These are phyloP conservation scores for Mortierella sp. DNA, from an alignment of 371 early-diverging fungal species.

Conservation along the genomic window DNA sequence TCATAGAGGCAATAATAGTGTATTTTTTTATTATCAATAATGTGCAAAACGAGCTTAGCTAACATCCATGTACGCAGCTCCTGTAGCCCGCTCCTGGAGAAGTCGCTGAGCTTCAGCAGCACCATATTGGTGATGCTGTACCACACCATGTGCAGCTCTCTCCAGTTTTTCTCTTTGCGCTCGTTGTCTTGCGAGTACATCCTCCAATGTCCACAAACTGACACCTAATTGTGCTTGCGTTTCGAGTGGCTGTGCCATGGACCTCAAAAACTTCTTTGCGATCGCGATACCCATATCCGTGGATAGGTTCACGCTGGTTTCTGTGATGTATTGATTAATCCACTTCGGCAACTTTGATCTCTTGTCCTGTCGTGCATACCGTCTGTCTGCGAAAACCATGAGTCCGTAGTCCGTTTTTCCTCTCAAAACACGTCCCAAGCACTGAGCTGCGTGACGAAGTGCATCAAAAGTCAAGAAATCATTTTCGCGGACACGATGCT, in stretches of 20 bases:
- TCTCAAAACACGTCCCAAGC: constrained; percentile 98
- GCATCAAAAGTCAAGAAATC: constrained; percentile 99
- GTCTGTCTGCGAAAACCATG: constrained; percentile 99
- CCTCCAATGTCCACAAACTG: constrained; percentile 72
- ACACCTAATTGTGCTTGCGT: constrained; percentile 69
- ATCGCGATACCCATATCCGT: constrained; percentile 98
- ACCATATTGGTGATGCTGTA: constrained; percentile 33
- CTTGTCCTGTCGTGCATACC: constrained; percentile 97
- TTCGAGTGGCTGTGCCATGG: constrained; percentile 98
- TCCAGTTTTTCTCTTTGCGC: constrained; percentile 50
- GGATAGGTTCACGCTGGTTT: constrained; percentile 92
- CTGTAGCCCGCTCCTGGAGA: constrained; percentile 31
- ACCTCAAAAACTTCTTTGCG: constrained; percentile 94
- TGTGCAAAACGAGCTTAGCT: background rate
- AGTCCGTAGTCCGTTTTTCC: constrained; percentile 99
- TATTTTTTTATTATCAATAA: background rate
- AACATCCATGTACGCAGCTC: constrained; percentile 42
- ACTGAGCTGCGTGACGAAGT: constrained; percentile 99
- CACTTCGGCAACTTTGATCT: constrained; percentile 98
- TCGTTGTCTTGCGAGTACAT: constrained; percentile 66
- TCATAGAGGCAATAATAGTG: background rate
- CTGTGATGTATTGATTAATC: constrained; percentile 95
- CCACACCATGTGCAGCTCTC: constrained; percentile 14
- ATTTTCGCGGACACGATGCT: constrained; percentile 96
- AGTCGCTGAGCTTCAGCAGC: constrained; percentile 31